Evolutionary conservation across 352 stramenopile species (phyloP), one percentile per base, ranked within the genome.

Genomic region (Globisporangium heterothallicum): DNA sequence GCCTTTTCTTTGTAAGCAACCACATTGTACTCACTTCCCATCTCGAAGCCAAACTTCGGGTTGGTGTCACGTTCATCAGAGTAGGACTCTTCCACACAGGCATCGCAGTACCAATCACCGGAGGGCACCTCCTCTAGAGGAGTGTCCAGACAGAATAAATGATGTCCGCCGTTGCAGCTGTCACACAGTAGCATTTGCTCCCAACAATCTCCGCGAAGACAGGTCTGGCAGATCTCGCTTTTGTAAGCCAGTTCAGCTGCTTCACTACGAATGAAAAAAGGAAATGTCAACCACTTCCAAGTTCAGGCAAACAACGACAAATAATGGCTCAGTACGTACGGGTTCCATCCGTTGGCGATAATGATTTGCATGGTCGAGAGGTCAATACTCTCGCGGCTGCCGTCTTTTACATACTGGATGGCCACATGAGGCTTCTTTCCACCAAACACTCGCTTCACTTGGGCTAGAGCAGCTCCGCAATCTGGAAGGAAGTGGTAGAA

Each of bases 11-110:
- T 89, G 58, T 93, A 96, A n/a, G 80, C 63, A 16, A 68, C 54
- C 30, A 93, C 59, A n/a, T 69, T 89, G 53, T 90, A 86, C 55
- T 93, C 82, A 27, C 70, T 77, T 2, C 81, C 78, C 68, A 88
- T 88, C 55, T 94, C 81, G 45, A 93, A 94, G 3, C 79, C 81
- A 54, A 91, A 93, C 47, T 84, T 88, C 2, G 67, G 68, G n/a
- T 78, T 84, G 1, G 59, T 41, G 22, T 83, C 70, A 21, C 55
- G 45, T 36, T 71, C 68, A 19, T 60, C 50, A 9, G 68, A 61
- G 16, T 76, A 60, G 21, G 61, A 71, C n/a, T 90, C 78, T 5
- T 71, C 52, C 10, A 94, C 79, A 40, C 84, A 94, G 12, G 66
- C 46, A 10, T 75, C 61, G 36, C 84, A 94, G 46, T 91, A 94